Base-by-base conservation (phyloP, 768 basidiomycete genomes). In the Tulasnella sp. region DNA sequence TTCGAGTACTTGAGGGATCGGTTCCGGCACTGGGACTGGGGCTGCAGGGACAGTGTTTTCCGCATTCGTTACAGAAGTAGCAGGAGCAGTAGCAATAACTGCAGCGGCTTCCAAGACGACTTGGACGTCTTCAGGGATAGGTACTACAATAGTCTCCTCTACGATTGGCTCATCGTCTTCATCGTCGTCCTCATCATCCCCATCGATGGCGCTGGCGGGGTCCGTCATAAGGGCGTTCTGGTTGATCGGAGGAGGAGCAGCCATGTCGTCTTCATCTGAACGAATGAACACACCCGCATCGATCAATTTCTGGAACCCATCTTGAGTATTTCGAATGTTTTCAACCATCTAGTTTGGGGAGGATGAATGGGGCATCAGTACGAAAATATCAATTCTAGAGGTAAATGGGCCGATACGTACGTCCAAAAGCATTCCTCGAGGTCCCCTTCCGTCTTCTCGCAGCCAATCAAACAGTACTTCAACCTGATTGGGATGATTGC, bases 391-490 rank as follows among this genome's bases (percentile, higher is more conserved):
- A 54, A 7, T 29, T 23, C 4, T 13, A 19, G 30, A 26, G 19
- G 44, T 17, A 15, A 63, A 19, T 15, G 5, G 34, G 13, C 11
- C 17, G 19, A 27, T 27, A 68, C 77, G 58, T 61, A 85, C 88
- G 69, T 89, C 85, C 59, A 81, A 80, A 69, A 91, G 90, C 43
- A 91, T 85, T 65, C 84, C 79, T 53, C 77, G 76, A 10, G 88
- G 86, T 8, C 78, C 79, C 32, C 88, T 70, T 58, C 77, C 70
- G 61, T 83, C 79, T 15, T 75, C 75, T 13, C 79, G 78, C 45
- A 91, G 70, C 70, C 90, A 89, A 68, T 92, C 89, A 44, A 92
- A 72, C 80, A 92, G 80, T 60, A 87, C 80, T 32, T 91, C 89
- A 27, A 58, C 56, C 56, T 58, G 32, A 3, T 5, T n/a, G 27